Evolutionary conservation across 345 rosid species (phyloP), one percentile per base, ranked within the genome.

Genomic region (Populus deltoides): DNA sequence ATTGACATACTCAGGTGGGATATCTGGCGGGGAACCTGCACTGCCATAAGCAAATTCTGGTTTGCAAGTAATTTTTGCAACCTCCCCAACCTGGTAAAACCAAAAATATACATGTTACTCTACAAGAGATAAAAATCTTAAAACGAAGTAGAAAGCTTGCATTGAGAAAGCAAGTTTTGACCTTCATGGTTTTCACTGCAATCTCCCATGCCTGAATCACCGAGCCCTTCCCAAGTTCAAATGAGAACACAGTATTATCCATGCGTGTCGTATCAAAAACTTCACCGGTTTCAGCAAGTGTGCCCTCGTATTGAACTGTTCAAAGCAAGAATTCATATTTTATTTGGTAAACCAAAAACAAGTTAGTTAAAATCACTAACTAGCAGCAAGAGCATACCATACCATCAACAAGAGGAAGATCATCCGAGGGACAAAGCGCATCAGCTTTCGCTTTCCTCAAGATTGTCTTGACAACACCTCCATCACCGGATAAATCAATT

Each of bases 21-120:
- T 90, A 71, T 93, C 97, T 0, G 98, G 97, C 38, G 95, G 93
- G 80, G 98, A 93, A 38, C 98, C 99, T 29, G 89, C 88, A 74
- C 88, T 85, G 47, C 99, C 95, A 74, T 96, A 96, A 41, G 97
- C 98, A 84, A 93, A 93, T 49, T 96, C 98, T 39, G 99, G 94
- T 86, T 90, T 93, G 89, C 98, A 93, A 63, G 89, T 91, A 82
- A 93, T 79, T 82, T 90, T 92, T 5, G 99, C 99, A 84, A 96
- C 89, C 86, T 96, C 99, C 47, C 99, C 99, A 55, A 92, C 98
- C 98, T 96, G 86, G 47, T 57, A 68, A 66, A 77, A 81, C 31
- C 33, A 77, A 17, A 20, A 22, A 67, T 41, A 41, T 41, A 36
- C 66, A 17, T 20, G 65, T 33, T 35, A 69, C 22, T 16, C 12